phyloP scores from a whole-genome alignment of 768 basidiomycete species.

The Guyanaporus albipodus region DNA sequence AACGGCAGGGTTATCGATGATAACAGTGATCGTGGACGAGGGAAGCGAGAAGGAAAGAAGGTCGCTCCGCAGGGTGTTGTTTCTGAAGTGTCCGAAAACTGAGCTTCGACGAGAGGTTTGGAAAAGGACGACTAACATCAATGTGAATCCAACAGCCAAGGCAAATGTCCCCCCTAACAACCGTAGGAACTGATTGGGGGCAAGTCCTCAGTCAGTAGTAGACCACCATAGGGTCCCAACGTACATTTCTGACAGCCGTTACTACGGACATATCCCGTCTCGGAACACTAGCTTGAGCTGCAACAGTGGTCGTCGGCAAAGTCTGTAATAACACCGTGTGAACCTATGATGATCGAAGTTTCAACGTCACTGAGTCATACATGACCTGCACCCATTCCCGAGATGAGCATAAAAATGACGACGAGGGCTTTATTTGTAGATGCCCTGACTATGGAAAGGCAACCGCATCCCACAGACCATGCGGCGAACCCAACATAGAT shows the following conservation, averaged over 20 bases:
- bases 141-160: conserved; percentile 55
- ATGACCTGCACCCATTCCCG: not conserved
- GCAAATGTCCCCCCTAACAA: conserved; percentile 66
- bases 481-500: not conserved
- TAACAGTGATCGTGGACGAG: conserved; percentile 34
- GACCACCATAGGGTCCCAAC: no score
- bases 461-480: not conserved
- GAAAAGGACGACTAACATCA: conserved; percentile 39
- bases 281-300: conserved; percentile 67
- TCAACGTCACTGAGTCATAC: not conserved
- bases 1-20: conserved; percentile 48
- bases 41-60: conserved; percentile 39
- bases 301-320: conserved; percentile 61
- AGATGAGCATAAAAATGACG: not conserved
- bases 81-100: conserved; percentile 22
- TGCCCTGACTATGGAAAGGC: not conserved
- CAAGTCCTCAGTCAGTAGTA: not conserved
- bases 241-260: conserved; percentile 59
- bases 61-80: conserved; percentile 44
- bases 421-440: not conserved
- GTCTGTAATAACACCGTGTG: conserved; percentile 34
- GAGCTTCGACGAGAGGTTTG: not conserved
- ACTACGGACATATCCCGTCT: conserved; percentile 74
- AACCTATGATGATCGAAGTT: not conserved
- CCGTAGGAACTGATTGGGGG: conserved; percentile 50